Evolutionary conservation across 768 basidiomycete genomes (phyloP), one percentile per base, ranked within the genome.

Genomic region (Pluteus cervinus): DNA sequence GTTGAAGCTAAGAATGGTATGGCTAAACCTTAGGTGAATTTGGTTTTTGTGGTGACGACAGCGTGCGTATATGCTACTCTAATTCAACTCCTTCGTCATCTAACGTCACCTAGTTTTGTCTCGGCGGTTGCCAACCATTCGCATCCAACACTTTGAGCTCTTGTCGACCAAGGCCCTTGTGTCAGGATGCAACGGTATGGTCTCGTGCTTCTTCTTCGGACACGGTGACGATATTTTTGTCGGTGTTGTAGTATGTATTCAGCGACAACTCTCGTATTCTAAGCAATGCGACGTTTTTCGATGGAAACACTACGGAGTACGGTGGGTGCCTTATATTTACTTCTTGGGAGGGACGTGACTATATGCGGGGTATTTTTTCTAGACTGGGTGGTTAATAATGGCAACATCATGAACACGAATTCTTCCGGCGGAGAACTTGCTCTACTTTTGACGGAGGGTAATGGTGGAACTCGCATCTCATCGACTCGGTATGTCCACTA

Each of bases 91-190:
- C 28, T n/a, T 9, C 26, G 5, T 3, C 23, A 5, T 1, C 20
- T 24, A 26, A 25, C 30, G 18, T 16, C 44, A 21, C 35, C 14
- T 47, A 86, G 79, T 90, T 79, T 56, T 90, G 88, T 53, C 64
- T 88, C 23, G 86, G 85, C 32, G 89, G 89, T n/a, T 92, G 89
- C 63, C 77, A 91, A 51, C 86, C 89, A 14, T 66, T 87, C 21
- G 60, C 66, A 29, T 91, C 88, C 5, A 50, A 78, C 49, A 54
- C 71, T 3, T 58, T 82, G 25, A 60, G 61, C 41, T 86, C 87
- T 0, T 92, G 86, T 61, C 58, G 53, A 33, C 85, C 86, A 2
- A 71, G 69, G 30, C 88, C 89, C 0, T 54, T 89, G 26, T 92
- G 89, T 58, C 51, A 80, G 52, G 72, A 66, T 50, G 65, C 66